phyloP scores from a whole-genome alignment of 2,329 filamentous ascomycete genomes.

The Aspergillus nomiae region DNA sequence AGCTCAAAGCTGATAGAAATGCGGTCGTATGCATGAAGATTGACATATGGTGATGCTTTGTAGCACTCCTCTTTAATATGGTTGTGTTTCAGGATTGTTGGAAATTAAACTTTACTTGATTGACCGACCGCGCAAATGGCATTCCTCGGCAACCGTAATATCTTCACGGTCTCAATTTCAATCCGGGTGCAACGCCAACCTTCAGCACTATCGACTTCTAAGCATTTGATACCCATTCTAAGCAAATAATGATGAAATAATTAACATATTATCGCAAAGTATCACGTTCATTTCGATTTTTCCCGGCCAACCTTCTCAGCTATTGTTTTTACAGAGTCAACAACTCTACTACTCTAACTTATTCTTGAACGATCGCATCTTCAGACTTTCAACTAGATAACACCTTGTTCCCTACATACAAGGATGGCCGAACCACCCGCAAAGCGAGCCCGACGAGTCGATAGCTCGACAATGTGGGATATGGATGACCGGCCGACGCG shows the following conservation, averaged over 20 bases:
- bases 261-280: background rate
- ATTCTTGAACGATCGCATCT: background rate
- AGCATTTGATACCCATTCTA: slow-evolving; percentile 14
- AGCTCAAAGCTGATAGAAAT: background rate
- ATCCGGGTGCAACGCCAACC: background rate
- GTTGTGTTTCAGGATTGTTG: background rate
- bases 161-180: slow-evolving; percentile 3
- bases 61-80: background rate
- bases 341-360: background rate
- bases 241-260: slow-evolving; percentile 5
- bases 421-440: slow-evolving; percentile 57
- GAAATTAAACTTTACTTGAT: background rate
- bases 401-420: slow-evolving; percentile 1
- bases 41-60: background rate
- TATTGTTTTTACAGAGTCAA: background rate
- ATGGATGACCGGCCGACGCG: slow-evolving; percentile 35
- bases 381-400: background rate
- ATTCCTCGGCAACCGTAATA: slow-evolving; percentile 6
- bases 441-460: slow-evolving; percentile 55
- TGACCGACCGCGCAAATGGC: background rate
- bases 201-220: background rate
- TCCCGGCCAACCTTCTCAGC: background rate
- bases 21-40: background rate
- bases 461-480: slow-evolving; percentile 66
- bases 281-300: background rate